A percentile compares a stretch with the other conserved stretches of the same genome.
Conservation (phyloP, 306 rosid species). For the Chamaecrista fasciculata region DNA sequence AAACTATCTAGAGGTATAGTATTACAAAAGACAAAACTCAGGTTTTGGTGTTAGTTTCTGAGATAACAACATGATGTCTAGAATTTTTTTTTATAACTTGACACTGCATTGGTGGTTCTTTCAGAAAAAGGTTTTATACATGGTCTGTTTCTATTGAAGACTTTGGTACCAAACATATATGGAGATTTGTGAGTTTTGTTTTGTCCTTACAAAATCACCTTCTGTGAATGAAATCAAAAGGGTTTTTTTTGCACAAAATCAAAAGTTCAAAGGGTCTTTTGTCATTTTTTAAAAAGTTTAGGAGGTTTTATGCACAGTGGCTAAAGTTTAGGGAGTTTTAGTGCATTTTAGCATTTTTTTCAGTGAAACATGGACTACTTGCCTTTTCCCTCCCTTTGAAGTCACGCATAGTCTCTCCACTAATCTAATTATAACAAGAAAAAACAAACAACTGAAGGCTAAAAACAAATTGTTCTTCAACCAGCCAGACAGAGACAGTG, state of each 20-base stretch:
- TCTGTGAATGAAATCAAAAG: not conserved
- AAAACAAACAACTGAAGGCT: not conserved
- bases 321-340: too few relatives aligned
- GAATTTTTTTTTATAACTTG: not conserved
- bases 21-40: not conserved
- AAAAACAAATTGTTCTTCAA: not conserved
- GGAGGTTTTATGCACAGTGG: too few relatives aligned
- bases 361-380: not conserved
- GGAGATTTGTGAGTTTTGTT: not conserved
- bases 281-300: too few relatives aligned
- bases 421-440: slow-evolving; percentile 11
- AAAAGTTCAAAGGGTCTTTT: too few relatives aligned
- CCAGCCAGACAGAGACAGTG: slow-evolving; percentile 24
- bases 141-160: not conserved
- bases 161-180: not conserved
- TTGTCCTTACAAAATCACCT: slow-evolving; percentile 3
- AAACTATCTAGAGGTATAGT: not conserved
- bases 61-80: not conserved
- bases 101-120: not conserved
- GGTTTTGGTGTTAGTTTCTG: too few relatives aligned
- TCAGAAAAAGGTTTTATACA: not conserved
- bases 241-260: not conserved
- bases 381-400: not conserved
- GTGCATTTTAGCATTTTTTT: slow-evolving; percentile 13
- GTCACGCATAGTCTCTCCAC: not conserved